Conservation (phyloP, 352 stramenopile genomes). For the Globisporangium irregulare region DNA sequence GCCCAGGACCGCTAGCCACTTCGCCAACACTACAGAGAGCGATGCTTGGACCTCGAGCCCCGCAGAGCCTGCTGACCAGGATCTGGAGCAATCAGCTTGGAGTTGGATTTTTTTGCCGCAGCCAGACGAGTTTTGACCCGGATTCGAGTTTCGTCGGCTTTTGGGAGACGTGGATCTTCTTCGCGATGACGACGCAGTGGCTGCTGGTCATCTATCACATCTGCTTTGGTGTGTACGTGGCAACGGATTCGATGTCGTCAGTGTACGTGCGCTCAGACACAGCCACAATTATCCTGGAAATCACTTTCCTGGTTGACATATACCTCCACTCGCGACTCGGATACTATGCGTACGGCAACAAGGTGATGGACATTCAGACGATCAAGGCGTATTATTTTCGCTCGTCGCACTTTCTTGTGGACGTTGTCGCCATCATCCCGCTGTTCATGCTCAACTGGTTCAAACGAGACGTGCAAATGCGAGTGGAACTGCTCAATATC, state of each 20-base stretch:
- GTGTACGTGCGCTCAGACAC: slow-evolving; percentile 26
- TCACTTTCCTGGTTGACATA: slow-evolving; percentile 45
- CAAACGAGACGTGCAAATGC: not conserved
- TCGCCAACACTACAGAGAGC: not conserved
- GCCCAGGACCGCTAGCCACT: not conserved
- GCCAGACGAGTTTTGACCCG: slow-evolving; percentile 37
- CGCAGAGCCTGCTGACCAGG: not conserved
- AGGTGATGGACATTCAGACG: slow-evolving; percentile 42
- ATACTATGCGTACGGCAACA: slow-evolving; percentile 67
- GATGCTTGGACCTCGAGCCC: not conserved
- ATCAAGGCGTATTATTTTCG: slow-evolving; percentile 46
- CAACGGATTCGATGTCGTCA: not conserved
- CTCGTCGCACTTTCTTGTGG: slow-evolving; percentile 38
- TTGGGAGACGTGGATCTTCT: slow-evolving; percentile 51
- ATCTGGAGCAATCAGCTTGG: slow-evolving; percentile 1
- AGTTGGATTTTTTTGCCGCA: not conserved
- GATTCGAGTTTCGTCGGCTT: slow-evolving; percentile 40
- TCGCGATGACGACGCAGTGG: slow-evolving; percentile 36
- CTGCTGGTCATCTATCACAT: slow-evolving; percentile 45
- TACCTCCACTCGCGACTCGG: slow-evolving; percentile 49
- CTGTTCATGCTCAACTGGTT: slow-evolving; percentile 45
- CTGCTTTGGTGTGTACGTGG: slow-evolving; percentile 34
- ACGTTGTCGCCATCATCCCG: slow-evolving; percentile 40
- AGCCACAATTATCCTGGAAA: slow-evolving; percentile 35
- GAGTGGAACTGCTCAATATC: slow-evolving; percentile 42